A percentile compares a stretch with the other conserved stretches of the same genome.
phyloP scores from a whole-genome alignment of 2,329 filamentous ascomycete genomes.

The Dissoconium aciculare region DNA sequence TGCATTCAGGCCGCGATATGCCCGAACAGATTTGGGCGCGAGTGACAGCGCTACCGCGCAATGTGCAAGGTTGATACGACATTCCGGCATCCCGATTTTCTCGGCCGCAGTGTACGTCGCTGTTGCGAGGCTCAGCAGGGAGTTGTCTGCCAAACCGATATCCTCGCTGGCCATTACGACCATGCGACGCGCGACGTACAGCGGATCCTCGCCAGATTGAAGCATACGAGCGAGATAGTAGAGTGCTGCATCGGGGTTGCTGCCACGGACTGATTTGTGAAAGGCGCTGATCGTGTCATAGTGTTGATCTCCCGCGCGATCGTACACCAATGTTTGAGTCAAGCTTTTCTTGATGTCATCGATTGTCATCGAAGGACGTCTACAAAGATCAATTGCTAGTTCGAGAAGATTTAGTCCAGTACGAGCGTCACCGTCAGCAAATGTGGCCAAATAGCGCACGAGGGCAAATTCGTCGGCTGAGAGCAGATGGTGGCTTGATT shows the following conservation, averaged over 20 bases:
- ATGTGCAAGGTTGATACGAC: conserved; percentile 81
- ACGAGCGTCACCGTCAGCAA: conserved; percentile 82
- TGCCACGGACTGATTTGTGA: conserved; percentile 86
- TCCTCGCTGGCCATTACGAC: conserved; percentile 93
- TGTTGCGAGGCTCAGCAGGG: conserved; percentile 68
- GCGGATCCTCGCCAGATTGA: conserved; percentile 80
- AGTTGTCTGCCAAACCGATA: conserved; percentile 76
- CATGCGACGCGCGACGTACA: conserved; percentile 84
- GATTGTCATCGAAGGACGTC: conserved; percentile 48
- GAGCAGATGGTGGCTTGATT: conserved; percentile 31
- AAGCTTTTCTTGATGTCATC: conserved; percentile 66
- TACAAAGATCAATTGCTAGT: conserved; percentile 64
- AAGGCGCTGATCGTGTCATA: conserved; percentile 97
- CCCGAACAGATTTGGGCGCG: conserved; percentile 72
- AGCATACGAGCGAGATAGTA: conserved; percentile 97
- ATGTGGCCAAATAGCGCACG: conserved; percentile 65
- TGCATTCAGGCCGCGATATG: conserved; percentile 69
- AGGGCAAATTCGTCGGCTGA: conserved; percentile 54
- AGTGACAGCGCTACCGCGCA: conserved; percentile 65
- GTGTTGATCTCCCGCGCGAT: conserved; percentile 87
- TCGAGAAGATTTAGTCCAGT: conserved; percentile 88
- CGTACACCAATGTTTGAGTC: conserved; percentile 88
- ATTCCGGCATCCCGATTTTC: conserved; percentile 90
- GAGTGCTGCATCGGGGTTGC: conserved; percentile 70
- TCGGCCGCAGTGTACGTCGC: conserved; percentile 76